Evolutionary conservation across 106 monocot species (phyloP).

Genomic region (Phalaenopsis equestris): DNA sequence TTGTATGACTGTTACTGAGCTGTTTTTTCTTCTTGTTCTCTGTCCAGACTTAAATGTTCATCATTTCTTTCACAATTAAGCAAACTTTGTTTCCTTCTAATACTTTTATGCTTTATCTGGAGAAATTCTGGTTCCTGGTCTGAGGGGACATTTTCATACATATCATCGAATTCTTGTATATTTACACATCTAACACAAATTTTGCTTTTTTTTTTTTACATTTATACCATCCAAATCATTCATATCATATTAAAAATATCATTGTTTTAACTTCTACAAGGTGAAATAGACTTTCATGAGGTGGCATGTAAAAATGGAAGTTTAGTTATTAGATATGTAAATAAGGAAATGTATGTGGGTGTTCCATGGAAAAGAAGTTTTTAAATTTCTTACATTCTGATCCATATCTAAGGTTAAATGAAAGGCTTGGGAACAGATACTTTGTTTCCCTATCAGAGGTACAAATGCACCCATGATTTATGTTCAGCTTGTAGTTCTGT

Average conservation of each 20-base stretch:
- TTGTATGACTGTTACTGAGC: not conserved
- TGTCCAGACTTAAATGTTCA: not conserved
- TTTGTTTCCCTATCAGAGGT: not conserved
- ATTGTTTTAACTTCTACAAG: too few species aligned
- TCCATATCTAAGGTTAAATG: not conserved
- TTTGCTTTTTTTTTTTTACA: too few species aligned
- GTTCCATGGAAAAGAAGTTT: too few species aligned
- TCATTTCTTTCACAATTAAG: slow-evolving; percentile 6
- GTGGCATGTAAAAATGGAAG: not conserved
- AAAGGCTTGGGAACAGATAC: not conserved
- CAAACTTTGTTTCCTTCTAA: not conserved
- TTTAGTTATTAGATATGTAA: too few species aligned
- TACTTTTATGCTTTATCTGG: not conserved
- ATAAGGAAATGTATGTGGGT: too few species aligned
- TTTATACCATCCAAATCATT: too few species aligned
- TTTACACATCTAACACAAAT: too few species aligned
- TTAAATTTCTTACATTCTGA: too few species aligned
- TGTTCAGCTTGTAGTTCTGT: not conserved
- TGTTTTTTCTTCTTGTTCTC: not conserved
- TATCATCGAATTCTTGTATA: not conserved
- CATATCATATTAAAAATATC: too few species aligned
- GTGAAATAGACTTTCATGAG: too few species aligned
- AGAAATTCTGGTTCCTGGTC: not conserved
- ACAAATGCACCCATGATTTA: not conserved
- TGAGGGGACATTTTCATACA: not conserved